Percentiles rank a stretch among this genome's conserved stretches.
Conservation (phyloP, 1,139 yeast species). For the Zygosaccharomyces sapae region DNA sequence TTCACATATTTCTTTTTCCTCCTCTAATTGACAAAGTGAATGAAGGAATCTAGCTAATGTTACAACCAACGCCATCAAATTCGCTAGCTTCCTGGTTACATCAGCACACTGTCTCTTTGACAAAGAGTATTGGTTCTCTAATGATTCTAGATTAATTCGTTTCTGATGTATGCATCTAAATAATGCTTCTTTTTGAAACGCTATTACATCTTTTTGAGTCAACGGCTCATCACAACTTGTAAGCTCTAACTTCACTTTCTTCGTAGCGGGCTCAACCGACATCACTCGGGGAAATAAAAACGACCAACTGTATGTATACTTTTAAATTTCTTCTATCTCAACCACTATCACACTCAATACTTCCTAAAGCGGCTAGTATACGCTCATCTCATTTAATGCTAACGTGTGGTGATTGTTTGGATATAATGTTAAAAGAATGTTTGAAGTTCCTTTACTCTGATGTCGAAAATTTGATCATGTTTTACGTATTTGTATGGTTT, state of each 20-base stretch:
- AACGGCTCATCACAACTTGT: conserved; percentile 56
- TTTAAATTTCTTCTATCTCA: neutral
- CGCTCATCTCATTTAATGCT: neutral
- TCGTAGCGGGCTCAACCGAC: conserved; percentile 31
- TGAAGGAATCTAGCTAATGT: conserved; percentile 24
- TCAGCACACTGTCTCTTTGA: conserved; percentile 41
- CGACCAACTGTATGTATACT: neutral
- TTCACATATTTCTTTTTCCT: conserved; percentile 24
- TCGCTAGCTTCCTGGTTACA: conserved; percentile 35
- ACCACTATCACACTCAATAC: conserved; percentile 1
- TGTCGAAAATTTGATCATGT: neutral
- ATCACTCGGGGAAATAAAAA: conserved; percentile 7
- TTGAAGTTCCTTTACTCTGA: neutral
- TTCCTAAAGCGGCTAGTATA: conserved; percentile 1
- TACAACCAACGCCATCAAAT: conserved; percentile 24
- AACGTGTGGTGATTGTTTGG: neutral
- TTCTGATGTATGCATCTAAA: conserved; percentile 72
- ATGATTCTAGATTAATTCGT: conserved; percentile 48
- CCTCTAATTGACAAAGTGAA: conserved; percentile 16
- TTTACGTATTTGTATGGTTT: neutral
- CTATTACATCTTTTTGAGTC: conserved; percentile 73
- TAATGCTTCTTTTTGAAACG: conserved; percentile 88
- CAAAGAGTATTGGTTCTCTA: conserved; percentile 42
- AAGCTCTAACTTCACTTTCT: conserved; percentile 30
- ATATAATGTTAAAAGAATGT: neutral